phyloP scores from a whole-genome alignment of 1,139 yeast genomes.

The Geotrichum citri-aurantii region DNA sequence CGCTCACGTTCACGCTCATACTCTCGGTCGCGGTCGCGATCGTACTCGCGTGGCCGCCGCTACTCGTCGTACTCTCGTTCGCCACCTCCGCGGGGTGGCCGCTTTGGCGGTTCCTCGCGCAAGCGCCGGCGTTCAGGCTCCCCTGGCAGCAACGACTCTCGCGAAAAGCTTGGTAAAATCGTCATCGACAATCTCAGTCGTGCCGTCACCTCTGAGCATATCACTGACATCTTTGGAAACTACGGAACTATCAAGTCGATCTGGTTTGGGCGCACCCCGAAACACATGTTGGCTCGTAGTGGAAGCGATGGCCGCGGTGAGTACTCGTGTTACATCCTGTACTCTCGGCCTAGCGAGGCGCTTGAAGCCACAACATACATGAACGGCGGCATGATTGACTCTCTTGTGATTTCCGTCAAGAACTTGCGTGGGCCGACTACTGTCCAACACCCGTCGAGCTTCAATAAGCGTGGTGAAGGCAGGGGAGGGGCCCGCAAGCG shows the following conservation, averaged over 20 bases:
- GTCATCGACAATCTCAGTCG: conserved; percentile 24
- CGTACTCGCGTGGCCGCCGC: conserved; percentile 13
- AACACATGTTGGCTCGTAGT: neutral
- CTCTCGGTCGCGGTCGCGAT: conserved; percentile 17
- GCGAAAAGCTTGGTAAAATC: conserved; percentile 18
- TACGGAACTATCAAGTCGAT: conserved; percentile 27
- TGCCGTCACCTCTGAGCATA: conserved; percentile 22
- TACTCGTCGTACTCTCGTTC: conserved; percentile 18
- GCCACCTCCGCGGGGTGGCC: conserved; percentile 3
- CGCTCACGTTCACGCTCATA: conserved; percentile 14
- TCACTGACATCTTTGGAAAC: conserved; percentile 28
- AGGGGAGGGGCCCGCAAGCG: conserved; percentile 2
- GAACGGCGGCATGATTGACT: conserved; percentile 30
- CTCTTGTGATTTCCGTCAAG: conserved; percentile 21
- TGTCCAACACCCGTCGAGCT: conserved; percentile 7
- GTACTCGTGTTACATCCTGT: conserved; percentile 23
- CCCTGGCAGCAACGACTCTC: conserved; percentile 1
- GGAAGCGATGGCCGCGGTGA: conserved; percentile 1
- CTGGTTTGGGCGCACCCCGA: conserved; percentile 18
- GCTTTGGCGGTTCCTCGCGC: neutral
- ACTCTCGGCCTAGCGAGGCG: conserved; percentile 24
- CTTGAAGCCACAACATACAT: conserved; percentile 23
- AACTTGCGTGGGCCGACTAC: conserved; percentile 17
- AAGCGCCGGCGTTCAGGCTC: conserved; percentile 2
- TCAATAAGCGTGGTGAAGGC: neutral